Percentiles rank a stretch among this genome's conserved stretches.
These are phyloP conservation scores for Hymenotorrendiella dingleyae DNA, from an alignment of 2,329 filamentous ascomycete genomes.

Conservation along the genomic window DNA sequence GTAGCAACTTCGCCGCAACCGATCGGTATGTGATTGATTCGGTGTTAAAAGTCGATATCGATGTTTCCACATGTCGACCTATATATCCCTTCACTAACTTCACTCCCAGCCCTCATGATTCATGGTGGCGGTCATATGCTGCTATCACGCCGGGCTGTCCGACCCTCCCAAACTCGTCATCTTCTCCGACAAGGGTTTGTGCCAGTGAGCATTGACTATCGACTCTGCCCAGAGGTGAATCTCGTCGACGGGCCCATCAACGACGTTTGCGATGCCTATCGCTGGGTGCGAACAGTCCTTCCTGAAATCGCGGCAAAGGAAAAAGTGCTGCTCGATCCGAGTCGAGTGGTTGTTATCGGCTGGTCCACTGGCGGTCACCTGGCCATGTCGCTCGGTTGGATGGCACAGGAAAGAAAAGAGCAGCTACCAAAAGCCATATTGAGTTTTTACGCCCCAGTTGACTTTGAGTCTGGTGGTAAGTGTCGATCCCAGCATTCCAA, in stretches of 20 bases:
- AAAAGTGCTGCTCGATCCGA: constrained; percentile 21
- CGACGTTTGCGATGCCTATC: constrained; percentile 38
- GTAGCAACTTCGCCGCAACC: background rate
- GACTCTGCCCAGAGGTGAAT: constrained; percentile 43
- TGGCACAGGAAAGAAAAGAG: constrained; percentile 25
- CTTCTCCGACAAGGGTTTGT: constrained; percentile 37
- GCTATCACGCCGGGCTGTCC: constrained; percentile 34
- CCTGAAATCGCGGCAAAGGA: constrained; percentile 7
- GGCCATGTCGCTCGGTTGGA: constrained; percentile 40
- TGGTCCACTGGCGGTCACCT: constrained; percentile 45
- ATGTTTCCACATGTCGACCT: too few species aligned
- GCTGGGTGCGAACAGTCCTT: constrained; percentile 34
- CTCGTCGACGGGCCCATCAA: constrained; percentile 40
- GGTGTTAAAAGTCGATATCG: too few species aligned
- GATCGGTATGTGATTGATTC: constrained; percentile 35
- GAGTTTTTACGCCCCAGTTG: constrained; percentile 38
- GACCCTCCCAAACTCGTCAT: constrained; percentile 32
- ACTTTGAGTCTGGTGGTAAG: too few species aligned
- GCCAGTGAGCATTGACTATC: constrained; percentile 43
- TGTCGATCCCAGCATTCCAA: too few species aligned
- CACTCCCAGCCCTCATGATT: constrained; percentile 32
- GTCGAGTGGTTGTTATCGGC: constrained; percentile 37
- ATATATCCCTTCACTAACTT: constrained; percentile 35
- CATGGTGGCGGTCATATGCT: constrained; percentile 40
- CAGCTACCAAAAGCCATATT: constrained; percentile 37